Evolutionary conservation across 495 filamentous ascomycete species (phyloP), one percentile per base, ranked within the genome.

Genomic region (Penicillium silybi): DNA sequence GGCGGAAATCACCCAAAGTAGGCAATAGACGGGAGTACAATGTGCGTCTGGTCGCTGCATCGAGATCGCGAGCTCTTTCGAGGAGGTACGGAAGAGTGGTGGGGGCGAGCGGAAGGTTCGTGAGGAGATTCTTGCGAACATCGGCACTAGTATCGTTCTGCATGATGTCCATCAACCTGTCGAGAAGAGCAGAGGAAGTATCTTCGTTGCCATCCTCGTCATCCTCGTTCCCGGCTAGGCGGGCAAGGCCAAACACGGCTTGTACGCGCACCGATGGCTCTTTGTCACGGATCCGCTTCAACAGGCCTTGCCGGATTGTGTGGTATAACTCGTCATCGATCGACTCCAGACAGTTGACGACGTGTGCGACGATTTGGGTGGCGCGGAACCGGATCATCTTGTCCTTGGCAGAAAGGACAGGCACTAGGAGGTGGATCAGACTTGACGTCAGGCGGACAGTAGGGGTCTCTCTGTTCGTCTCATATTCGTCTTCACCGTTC

Each of bases 71-170:
- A 18, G 95, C 90, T 50, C 93, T 81, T 66, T 97, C 93, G 23
- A 97, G 79, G 0, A 99, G 82, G 63, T 86, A 97, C 15, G 90
- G 90, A n/a, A 99, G 80, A 1, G 92, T 95, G 5, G 70, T 72
- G 4, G 88, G 84, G 17, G 86, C 76, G 10, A 96, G 85, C 9
- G 91, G 88, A 8, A 99, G 73, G 61, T 96, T 97, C 48, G 93
- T 81, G 26, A 99, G 80, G 15, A 99, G 77, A 9, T 86, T 89
- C 44, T 91, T 85, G 46, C 93, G 79, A 13, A 97, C 93, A 54
- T 99, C 93, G 1, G 91, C 90, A 55, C 89, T 93, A 0, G 92
- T 86, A 62, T 99, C 93, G 55, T 97, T 92, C 69, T 96, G 90
- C 67, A 99, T 79, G 9, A 92, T 85, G 45, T 96, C 89, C 10